Evolutionary conservation across 805 yeast species (phyloP), one percentile per base, ranked within the genome.

Genomic region (Kuraishia ogatae): DNA sequence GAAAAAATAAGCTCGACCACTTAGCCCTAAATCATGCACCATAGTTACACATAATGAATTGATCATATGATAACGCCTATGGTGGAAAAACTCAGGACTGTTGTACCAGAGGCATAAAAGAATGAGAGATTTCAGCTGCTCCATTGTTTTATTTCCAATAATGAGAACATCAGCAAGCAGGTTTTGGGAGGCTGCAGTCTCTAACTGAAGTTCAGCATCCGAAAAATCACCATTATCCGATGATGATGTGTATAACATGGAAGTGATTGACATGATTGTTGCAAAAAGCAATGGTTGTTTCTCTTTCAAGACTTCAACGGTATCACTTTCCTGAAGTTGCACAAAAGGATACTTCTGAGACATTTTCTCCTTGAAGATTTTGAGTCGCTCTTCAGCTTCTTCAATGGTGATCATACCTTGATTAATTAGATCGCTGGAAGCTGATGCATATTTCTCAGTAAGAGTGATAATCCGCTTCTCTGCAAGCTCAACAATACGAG

Each of bases 81-180:
- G 87, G 59, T 84, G 87, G 60, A 88, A 87, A 61, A 88, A 73
- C 67, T 89, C 97, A 0, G 96, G 88, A 2, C 89, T 80, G 60
- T 87, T 88, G 65, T 89, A 90, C 96, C 96, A 91, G 28, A 85
- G 67, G 24, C 87, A 78, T 53, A 87, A 71, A 5, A 88, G 62
- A 20, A 87, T 64, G 52, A 87, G 70, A 20, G 84, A 71, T 65
- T 85, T 84, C 47, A 90, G 71, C 43, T 89, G 68, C 65, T 89
- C 92, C 19, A 83, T 68, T 6, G 84, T 77, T 69, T 89, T 91
- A 55, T 81, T 76, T 20, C 97, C 96, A 24, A 79, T 73, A 8
- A 85, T 76, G 68, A 90, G 68, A 11, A 85, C 77, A 62, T 89
- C 92, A 52, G 78, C 70, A 11, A 82, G 66, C 17, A 83, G 63